Conservation (phyloP, 176 grass and related monocot genomes). For the Oryza glaberrima region DNA sequence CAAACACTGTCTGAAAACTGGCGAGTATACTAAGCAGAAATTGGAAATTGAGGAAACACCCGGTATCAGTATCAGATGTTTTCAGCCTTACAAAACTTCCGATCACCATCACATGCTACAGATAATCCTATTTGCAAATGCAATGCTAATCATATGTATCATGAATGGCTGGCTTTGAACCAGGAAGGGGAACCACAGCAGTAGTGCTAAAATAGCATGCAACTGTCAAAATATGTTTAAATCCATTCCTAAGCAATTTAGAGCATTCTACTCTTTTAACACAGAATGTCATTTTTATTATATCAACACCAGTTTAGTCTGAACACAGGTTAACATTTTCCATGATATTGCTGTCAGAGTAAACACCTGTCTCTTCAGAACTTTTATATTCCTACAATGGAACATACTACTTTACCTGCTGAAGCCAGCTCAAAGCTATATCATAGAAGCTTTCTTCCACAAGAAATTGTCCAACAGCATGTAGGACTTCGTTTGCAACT, state of each 20-base stretch:
- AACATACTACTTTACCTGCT: slow-evolving; percentile 71
- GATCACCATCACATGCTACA: background rate
- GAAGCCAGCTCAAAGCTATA: slow-evolving; percentile 87
- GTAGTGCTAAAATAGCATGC: background rate
- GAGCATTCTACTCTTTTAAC: background rate
- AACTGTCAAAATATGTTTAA: background rate
- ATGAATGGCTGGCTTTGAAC: background rate
- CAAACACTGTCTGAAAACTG: background rate
- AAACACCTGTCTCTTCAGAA: slow-evolving; percentile 17
- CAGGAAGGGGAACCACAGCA: background rate
- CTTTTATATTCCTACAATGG: slow-evolving; percentile 21
- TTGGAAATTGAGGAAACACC: slow-evolving; percentile 3
- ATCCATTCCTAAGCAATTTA: background rate
- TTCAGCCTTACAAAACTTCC: slow-evolving; percentile 14
- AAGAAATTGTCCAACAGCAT: slow-evolving; percentile 81
- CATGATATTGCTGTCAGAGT: slow-evolving; percentile 6
- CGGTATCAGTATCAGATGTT: background rate
- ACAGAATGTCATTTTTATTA: background rate
- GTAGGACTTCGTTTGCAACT: slow-evolving; percentile 79
- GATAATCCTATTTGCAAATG: background rate
- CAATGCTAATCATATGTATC: slow-evolving; percentile 1
- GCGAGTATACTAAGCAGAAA: slow-evolving; percentile 8
- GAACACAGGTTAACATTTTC: slow-evolving; percentile 18
- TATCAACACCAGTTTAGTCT: slow-evolving; percentile 26
- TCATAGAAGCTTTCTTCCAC: slow-evolving; percentile 92